Percentiles rank a stretch among this genome's conserved stretches.
Evolutionary conservation across 352 stramenopile genomes (phyloP).

Genomic region (Phytophthora cactorum): DNA sequence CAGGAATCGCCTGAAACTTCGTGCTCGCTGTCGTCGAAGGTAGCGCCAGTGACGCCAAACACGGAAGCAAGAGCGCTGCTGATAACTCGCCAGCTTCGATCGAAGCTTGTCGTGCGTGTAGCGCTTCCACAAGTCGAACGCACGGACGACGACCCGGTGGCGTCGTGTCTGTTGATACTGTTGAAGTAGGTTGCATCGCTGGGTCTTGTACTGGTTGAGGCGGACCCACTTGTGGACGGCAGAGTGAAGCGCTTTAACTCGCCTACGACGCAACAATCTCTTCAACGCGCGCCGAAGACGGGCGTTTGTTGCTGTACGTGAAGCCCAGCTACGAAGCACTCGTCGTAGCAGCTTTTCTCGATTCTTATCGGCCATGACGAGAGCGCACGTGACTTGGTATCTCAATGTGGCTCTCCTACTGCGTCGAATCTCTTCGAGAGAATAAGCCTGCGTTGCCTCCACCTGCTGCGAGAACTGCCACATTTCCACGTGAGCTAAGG

Average conservation of each 20-base stretch:
- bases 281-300: conserved; percentile 13
- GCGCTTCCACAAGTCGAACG: conserved; percentile 23
- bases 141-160: background rate
- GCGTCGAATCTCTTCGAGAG: conserved; percentile 20
- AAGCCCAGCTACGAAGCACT: conserved; percentile 29
- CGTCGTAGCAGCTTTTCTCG: conserved; percentile 14
- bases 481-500: conserved; percentile 23
- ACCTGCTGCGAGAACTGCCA: conserved; percentile 30
- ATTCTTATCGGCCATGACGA: conserved; percentile 35
- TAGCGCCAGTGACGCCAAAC: conserved; percentile 14
- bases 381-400: conserved; percentile 44
- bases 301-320: background rate
- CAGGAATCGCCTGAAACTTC: conserved; percentile 24
- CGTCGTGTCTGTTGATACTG: conserved; percentile 7
- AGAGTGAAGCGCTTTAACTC: conserved; percentile 1
- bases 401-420: conserved; percentile 27
- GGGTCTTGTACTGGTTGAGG: conserved; percentile 1
- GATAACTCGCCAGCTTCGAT: conserved; percentile 2
- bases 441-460: conserved; percentile 21
- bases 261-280: conserved; percentile 15
- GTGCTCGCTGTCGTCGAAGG: conserved; percentile 8
- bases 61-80: conserved; percentile 20
- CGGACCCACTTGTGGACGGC: conserved; percentile 18
- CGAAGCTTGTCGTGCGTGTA: conserved; percentile 6
- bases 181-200: conserved; percentile 3